phyloP scores from a whole-genome alignment of 2,329 filamentous ascomycete genomes.

The Coniochaeta sp. region DNA sequence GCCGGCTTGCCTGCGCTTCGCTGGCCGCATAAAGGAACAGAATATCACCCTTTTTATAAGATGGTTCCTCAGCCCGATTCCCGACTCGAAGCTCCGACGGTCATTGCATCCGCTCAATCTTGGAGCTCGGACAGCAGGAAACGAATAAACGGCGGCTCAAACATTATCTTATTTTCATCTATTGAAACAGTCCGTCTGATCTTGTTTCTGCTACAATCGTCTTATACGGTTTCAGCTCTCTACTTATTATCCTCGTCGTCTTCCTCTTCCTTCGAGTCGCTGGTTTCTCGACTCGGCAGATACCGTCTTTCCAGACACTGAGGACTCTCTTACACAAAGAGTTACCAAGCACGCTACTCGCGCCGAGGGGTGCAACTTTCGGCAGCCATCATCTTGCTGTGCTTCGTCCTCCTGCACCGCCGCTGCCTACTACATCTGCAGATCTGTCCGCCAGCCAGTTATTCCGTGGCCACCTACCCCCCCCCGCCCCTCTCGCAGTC shows the following conservation, averaged over 20 bases:
- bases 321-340: neutral
- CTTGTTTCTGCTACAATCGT: conserved; percentile 2
- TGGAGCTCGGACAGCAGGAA: conserved; percentile 5
- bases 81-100: neutral
- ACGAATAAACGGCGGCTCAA: conserved; percentile 1
- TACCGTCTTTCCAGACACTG: neutral
- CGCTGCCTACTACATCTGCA: neutral
- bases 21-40: neutral
- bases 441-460: neutral
- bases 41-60: neutral
- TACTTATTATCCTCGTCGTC: neutral
- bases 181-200: conserved; percentile 6
- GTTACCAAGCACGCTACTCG: neutral
- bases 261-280: neutral
- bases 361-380: neutral
- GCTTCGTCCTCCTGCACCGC: neutral
- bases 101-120: conserved; percentile 2
- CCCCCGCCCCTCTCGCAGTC: neutral
- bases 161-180: neutral
- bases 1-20: conserved; percentile 8
- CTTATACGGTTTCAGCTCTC: neutral
- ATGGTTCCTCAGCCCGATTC: neutral
- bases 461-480: neutral
- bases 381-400: neutral
- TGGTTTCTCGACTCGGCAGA: neutral